phyloP scores from a whole-genome alignment of 176 grass and related monocot genomes.

The Phragmites australis region DNA sequence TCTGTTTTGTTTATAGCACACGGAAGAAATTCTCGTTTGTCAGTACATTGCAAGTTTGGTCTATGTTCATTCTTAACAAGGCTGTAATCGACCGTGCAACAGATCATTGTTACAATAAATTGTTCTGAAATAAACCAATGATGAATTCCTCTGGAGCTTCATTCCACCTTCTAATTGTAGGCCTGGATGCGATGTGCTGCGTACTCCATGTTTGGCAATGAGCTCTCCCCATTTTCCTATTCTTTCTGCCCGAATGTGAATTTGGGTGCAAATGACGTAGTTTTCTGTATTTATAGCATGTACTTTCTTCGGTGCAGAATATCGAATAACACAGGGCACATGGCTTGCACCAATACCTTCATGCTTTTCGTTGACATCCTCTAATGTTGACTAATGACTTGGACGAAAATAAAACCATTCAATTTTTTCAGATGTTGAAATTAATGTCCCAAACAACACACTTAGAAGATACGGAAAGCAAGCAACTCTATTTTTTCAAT shows the following conservation, averaged over 20 bases:
- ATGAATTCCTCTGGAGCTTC: not conserved
- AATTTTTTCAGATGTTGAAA: not conserved
- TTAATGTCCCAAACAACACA: not conserved
- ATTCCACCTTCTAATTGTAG: not conserved
- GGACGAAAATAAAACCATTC: not conserved
- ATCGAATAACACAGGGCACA: too few relatives aligned
- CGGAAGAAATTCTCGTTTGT: constrained; percentile 8
- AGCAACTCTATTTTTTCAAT: not conserved
- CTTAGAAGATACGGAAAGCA: not conserved
- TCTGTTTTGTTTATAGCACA: constrained; percentile 25
- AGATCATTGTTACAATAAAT: not conserved
- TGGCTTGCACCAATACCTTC: not conserved
- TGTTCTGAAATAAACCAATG: not conserved
- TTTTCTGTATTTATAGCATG: not conserved
- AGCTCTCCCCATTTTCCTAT: too few relatives aligned
- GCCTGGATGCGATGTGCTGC: not conserved
- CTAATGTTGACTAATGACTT: not conserved
- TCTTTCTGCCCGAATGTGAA: too few relatives aligned
- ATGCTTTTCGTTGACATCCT: not conserved
- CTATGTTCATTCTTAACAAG: not conserved
- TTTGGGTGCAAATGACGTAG: too few relatives aligned
- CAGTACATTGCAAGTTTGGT: constrained; percentile 11
- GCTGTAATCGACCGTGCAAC: not conserved
- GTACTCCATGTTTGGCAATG: not conserved
- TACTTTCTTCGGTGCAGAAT: not conserved